Base-by-base conservation (phyloP, 805 yeast species). In the Naumovozyma castellii region DNA sequence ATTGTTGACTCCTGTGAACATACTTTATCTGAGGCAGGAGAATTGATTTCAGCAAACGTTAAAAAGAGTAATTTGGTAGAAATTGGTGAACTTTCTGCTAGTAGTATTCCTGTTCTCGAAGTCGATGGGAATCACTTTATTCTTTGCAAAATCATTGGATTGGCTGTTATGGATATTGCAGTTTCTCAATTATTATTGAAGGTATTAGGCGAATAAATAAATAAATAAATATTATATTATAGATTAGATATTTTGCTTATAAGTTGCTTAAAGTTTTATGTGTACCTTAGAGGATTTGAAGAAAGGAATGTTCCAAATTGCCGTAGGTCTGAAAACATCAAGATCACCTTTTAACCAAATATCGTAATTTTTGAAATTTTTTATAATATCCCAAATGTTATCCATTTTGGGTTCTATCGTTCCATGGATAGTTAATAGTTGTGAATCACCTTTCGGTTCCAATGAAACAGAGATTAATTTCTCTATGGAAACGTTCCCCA, bases 1-100 rank as follows among this genome's bases (percentile, higher is more conserved):
- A 57, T 79, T 4, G 82, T 78, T 3, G 86, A 79, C 49, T 77
- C 84, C 0, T 63, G 61, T 33, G 72, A 69, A 14, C 81, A 78
- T 44, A 66, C 76, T 10, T 51, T 74, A 18, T 59, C 59, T 3
- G 86, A 79, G 57, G 78, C 85, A 1, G 86, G 86, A 2, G 86
- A 79, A 46, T 59, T 79, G 38, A 71, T 77, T 35, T 71, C 69
- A 49, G 65, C 69, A 34, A 54, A 57, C 2, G 66, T 74, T 17
- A 44, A 53, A 1, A 56, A 46, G 3, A 53, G 57, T 1, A 61
- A 69, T n/a, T 55, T 76, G 34, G 51, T 75, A 5, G 78, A 75
- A 49, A 48, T 76, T 32, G 67, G 75, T 1, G 10, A 6, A 6
- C 27, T 22, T 6, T 22, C 27, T 22, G 27, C 10, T 22, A 10